These are phyloP conservation scores for Ogataea ganodermae DNA, from an alignment of 805 yeast species.

Conservation along the genomic window DNA sequence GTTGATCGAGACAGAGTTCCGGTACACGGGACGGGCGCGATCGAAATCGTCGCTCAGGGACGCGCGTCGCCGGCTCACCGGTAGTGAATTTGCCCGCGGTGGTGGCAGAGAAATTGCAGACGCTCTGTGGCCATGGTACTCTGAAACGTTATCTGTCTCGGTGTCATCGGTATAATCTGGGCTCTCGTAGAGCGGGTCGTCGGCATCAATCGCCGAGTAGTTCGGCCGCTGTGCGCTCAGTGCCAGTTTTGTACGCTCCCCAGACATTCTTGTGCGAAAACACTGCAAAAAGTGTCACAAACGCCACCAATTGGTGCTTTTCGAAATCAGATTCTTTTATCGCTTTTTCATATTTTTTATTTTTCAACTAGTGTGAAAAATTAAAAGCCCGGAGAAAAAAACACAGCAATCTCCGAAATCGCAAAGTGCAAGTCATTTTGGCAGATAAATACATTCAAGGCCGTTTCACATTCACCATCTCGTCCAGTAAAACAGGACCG, in stretches of 20 bases:
- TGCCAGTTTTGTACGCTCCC: not conserved
- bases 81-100: conserved; percentile 16
- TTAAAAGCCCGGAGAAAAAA: too few relatives aligned
- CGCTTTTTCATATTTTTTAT: too few relatives aligned
- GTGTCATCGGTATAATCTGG: conserved; percentile 8
- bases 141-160: not conserved
- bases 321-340: too few relatives aligned
- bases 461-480: conserved; percentile 34
- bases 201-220: not conserved
- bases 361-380: too few relatives aligned
- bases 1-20: conserved; percentile 20
- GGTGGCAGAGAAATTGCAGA: conserved; percentile 21
- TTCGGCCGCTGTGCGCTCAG: not conserved
- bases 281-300: too few relatives aligned
- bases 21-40: not conserved
- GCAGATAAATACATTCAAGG: too few relatives aligned
- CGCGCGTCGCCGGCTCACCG: not conserved
- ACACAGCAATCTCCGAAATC: too few relatives aligned
- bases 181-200: conserved; percentile 16
- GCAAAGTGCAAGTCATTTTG: too few relatives aligned
- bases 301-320: too few relatives aligned
- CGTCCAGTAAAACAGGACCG: conserved; percentile 64
- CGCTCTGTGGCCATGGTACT: not conserved
- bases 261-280: not conserved
- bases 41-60: not conserved